Evolutionary conservation across 2,329 filamentous ascomycete genomes (phyloP).

Genomic region (Phialophora expanda): DNA sequence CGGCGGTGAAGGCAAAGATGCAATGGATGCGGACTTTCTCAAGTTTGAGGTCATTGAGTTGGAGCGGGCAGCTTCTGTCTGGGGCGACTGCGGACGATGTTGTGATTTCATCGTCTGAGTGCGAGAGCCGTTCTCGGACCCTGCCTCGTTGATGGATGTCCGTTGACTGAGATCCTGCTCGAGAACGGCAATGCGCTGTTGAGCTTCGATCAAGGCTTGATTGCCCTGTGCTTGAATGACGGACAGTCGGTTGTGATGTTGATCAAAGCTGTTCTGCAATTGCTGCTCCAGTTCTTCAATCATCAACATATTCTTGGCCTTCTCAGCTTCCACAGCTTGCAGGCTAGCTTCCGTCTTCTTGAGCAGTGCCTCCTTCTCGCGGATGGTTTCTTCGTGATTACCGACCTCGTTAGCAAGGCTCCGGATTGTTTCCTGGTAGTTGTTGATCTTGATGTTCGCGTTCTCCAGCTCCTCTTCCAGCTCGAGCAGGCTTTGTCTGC

Average conservation of each 20-base stretch:
- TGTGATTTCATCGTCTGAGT: constrained; percentile 39
- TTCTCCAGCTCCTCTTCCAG: constrained; percentile 46
- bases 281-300: constrained; percentile 98
- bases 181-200: constrained; percentile 65
- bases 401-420: constrained; percentile 59
- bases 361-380: constrained; percentile 51
- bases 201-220: constrained; percentile 78
- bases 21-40: constrained; percentile 82
- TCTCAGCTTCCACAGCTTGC: constrained; percentile 64
- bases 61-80: constrained; percentile 58
- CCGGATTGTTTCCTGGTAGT: constrained; percentile 60
- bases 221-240: constrained; percentile 76
- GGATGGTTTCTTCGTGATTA: constrained; percentile 53
- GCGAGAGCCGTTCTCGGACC: constrained; percentile 34
- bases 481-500: constrained; percentile 34
- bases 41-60: constrained; percentile 70
- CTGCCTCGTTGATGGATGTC: constrained; percentile 58
- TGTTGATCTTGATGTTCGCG: constrained; percentile 47
- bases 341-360: constrained; percentile 54
- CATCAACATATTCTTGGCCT: constrained; percentile 88
- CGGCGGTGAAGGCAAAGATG: constrained; percentile 87
- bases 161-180: constrained; percentile 65
- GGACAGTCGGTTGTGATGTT: constrained; percentile 90
- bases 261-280: constrained; percentile 91
- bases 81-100: constrained; percentile 49